A percentile compares a stretch with the other conserved stretches of the same genome.
phyloP scores from a whole-genome alignment of 495 filamentous ascomycete species.

The Penicillium nucicola region DNA sequence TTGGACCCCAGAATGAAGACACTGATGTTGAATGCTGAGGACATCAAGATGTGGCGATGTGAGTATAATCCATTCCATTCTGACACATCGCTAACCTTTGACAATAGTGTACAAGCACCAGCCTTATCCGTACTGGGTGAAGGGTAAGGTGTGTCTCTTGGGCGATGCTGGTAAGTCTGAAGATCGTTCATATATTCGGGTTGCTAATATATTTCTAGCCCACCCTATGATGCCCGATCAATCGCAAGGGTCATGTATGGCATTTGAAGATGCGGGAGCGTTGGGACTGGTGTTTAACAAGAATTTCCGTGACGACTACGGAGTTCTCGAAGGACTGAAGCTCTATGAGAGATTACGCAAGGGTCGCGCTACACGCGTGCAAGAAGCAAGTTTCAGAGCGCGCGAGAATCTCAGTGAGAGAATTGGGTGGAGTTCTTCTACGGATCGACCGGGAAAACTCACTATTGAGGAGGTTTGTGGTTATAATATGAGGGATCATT shows the following conservation, averaged over 20 bases:
- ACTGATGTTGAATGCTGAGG: slow-evolving; percentile 25
- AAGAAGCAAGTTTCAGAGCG: slow-evolving; percentile 33
- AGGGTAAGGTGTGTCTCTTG: slow-evolving; percentile 24
- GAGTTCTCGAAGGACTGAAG: slow-evolving; percentile 22
- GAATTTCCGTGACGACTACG: slow-evolving; percentile 22
- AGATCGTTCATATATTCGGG: neutral
- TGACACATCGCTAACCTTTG: neutral
- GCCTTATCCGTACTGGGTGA: slow-evolving; percentile 26
- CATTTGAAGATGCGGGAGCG: slow-evolving; percentile 39
- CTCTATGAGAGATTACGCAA: slow-evolving; percentile 42
- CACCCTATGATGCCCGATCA: slow-evolving; percentile 53
- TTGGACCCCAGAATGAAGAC: slow-evolving; percentile 23
- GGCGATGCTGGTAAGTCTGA: slow-evolving; percentile 24
- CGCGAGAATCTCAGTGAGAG: slow-evolving; percentile 28
- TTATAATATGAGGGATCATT: slow-evolving; percentile 23
- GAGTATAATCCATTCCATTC: neutral
- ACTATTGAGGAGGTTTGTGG: slow-evolving; percentile 32
- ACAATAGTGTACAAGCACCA: slow-evolving; percentile 22
- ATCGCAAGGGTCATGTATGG: slow-evolving; percentile 35
- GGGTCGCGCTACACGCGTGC: slow-evolving; percentile 34
- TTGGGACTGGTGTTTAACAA: slow-evolving; percentile 33
- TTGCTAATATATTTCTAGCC: slow-evolving; percentile 12
- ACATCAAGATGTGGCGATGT: slow-evolving; percentile 32
- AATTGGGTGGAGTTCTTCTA: slow-evolving; percentile 23
- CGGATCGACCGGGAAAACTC: slow-evolving; percentile 22